Evolutionary conservation across 1,139 yeast genomes (phyloP).

Genomic region (Candida tropicalis): DNA sequence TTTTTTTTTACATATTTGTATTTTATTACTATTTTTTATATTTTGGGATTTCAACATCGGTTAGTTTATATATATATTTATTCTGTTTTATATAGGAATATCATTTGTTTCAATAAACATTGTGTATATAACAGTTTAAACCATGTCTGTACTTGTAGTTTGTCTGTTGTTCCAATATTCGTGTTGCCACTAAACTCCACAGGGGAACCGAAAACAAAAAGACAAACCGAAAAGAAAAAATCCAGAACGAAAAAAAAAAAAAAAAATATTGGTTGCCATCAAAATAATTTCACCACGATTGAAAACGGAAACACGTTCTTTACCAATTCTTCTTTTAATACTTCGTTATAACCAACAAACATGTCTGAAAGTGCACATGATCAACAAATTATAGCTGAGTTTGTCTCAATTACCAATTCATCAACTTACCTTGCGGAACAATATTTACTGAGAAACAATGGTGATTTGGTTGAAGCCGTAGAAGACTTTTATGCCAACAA

Average conservation of each 20-base stretch:
- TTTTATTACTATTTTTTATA: slow-evolving; percentile 20
- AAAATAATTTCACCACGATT: neutral
- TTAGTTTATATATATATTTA: slow-evolving; percentile 27
- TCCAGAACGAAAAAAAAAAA: neutral
- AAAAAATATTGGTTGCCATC: slow-evolving; percentile 5
- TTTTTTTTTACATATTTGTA: slow-evolving; percentile 21
- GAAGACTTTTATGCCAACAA: slow-evolving; percentile 43
- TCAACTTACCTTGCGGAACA: slow-evolving; percentile 45
- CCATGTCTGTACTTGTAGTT: too few species aligned
- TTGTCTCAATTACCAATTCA: slow-evolving; percentile 46
- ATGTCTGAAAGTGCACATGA: slow-evolving; percentile 22
- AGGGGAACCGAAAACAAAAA: too few species aligned
- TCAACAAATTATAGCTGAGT: slow-evolving; percentile 47
- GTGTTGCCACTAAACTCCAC: too few species aligned
- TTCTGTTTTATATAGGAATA: slow-evolving; percentile 7
- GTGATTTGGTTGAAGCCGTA: slow-evolving; percentile 43
- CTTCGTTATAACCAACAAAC: neutral
- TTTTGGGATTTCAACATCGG: slow-evolving; percentile 57
- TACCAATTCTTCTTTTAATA: too few species aligned
- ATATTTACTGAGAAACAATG: slow-evolving; percentile 40
- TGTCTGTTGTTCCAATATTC: too few species aligned
- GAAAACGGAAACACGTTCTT: neutral
- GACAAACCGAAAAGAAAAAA: neutral
- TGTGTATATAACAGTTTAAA: slow-evolving; percentile 4
- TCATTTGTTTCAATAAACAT: slow-evolving; percentile 1